Conservation (phyloP, 2,329 filamentous ascomycete genomes). For the Penicillium sp. region DNA sequence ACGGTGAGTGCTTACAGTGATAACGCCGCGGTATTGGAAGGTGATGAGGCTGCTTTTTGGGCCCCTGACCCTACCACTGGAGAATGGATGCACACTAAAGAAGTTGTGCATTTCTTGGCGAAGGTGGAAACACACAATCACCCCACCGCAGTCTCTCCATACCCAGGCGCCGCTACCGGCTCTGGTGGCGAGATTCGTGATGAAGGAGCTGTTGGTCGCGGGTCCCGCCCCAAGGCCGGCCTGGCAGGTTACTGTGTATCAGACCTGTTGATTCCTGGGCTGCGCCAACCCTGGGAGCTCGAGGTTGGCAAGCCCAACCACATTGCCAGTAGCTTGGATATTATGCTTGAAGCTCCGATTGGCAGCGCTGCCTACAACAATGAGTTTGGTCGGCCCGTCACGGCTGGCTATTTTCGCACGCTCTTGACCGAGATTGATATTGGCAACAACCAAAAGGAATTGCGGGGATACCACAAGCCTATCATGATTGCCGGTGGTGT, state of each 20-base stretch:
- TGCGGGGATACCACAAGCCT: constrained; percentile 93
- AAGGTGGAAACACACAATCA: constrained; percentile 99
- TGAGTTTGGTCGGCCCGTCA: constrained; percentile 86
- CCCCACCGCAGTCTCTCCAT: constrained; percentile 90
- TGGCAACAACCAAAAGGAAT: constrained; percentile 59
- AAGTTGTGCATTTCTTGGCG: constrained; percentile 77
- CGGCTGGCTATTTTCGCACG: constrained; percentile 86
- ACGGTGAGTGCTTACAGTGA: constrained; percentile 97
- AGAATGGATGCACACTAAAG: constrained; percentile 80
- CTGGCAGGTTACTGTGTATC: constrained; percentile 92
- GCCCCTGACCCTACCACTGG: constrained; percentile 79
- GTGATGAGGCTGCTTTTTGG: constrained; percentile 70
- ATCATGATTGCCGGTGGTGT: constrained; percentile 98
- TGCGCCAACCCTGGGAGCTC: constrained; percentile 79
- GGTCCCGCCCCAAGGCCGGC: constrained; percentile 87
- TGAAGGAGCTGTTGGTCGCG: constrained; percentile 87
- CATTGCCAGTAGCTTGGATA: constrained; percentile 88
- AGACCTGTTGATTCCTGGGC: constrained; percentile 80
- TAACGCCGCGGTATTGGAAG: constrained; percentile 87
- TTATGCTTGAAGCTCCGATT: constrained; percentile 96
- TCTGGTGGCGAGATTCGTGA: constrained; percentile 94
- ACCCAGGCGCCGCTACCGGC: constrained; percentile 87
- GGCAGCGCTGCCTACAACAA: constrained; percentile 96
- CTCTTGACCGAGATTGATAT: constrained; percentile 64
- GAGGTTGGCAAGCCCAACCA: constrained; percentile 85